Evolutionary conservation across 2,329 filamentous ascomycete genomes (phyloP).

Genomic region (Neofusicoccum ribis): DNA sequence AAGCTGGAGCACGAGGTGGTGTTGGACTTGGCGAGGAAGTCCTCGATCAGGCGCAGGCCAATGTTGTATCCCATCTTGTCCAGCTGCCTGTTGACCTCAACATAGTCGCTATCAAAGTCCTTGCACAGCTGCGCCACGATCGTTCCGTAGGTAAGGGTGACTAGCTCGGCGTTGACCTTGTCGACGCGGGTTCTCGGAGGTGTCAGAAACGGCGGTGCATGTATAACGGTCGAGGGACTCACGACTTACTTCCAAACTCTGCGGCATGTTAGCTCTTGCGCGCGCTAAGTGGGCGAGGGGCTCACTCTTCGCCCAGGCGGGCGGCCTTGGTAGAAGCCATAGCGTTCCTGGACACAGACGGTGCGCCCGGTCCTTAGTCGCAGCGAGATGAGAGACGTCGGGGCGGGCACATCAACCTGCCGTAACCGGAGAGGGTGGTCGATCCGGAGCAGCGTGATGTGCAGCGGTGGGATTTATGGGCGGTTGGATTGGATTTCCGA

Average conservation of each 20-base stretch:
- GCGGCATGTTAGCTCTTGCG: conserved; percentile 36
- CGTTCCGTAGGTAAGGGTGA: conserved; percentile 95
- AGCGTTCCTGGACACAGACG: conserved; percentile 18
- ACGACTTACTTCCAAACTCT: conserved; percentile 88
- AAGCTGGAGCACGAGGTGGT: conserved; percentile 89
- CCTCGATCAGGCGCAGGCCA: conserved; percentile 90
- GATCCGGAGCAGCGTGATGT: conserved; percentile 3
- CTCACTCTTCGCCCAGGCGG: conserved; percentile 74
- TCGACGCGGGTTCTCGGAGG: conserved; percentile 79
- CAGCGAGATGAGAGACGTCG: conserved; percentile 7
- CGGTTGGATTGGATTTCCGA: not conserved
- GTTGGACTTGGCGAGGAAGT: conserved; percentile 94
- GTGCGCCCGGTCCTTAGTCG: conserved; percentile 17
- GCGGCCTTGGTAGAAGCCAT: conserved; percentile 66
- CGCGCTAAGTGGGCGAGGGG: conserved; percentile 26
- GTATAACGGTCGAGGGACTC: not conserved
- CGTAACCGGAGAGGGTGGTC: conserved; percentile 6
- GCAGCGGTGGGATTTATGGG: not conserved
- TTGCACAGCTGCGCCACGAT: conserved; percentile 96
- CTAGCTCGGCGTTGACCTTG: conserved; percentile 96
- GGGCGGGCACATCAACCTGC: conserved; percentile 12
- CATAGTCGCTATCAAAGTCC: conserved; percentile 92
- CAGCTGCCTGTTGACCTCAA: conserved; percentile 94
- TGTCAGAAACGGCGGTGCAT: not conserved
- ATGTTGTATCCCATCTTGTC: conserved; percentile 99